Evolutionary conservation across 352 stramenopile genomes (phyloP), one percentile per base, ranked within the genome.

Genomic region (Thraustochytrium striatum): DNA sequence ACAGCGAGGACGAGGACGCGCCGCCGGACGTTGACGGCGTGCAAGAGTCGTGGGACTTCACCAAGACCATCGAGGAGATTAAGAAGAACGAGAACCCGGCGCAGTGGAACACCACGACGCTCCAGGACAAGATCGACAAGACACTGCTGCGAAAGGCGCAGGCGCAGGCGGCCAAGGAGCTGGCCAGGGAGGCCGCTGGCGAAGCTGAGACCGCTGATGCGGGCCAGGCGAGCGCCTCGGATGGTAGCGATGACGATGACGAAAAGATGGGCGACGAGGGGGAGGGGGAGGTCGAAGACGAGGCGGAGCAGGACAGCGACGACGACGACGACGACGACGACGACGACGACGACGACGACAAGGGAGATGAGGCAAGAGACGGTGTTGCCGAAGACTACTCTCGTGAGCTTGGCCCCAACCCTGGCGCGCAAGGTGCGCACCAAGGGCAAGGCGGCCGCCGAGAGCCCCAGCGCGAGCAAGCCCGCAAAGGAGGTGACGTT

Each of bases 401-500:
- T 19, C 72, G 72, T 35, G 61, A 68, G 25, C 43, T 81, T 28
- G 50, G 36, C n/a, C 21, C 50, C 9, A 62, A 70, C 38, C 57
- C 39, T 3, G 44, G 36, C 11, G 33, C 21, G 2, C 65, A 81
- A 79, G 57, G 70, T 62, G 73, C 83, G 59, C 79, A 84, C 30
- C 72, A 86, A 21, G 65, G 72, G 13, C 36, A 69, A 25, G 72
- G 57, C 1, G 73, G 70, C n/a, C n/a, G n/a, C n/a, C n/a, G n/a
- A n/a, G n/a, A n/a, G n/a, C n/a, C n/a, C n/a, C n/a, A n/a, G n/a
- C n/a, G n/a, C n/a, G n/a, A n/a, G n/a, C n/a, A n/a, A 89, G 5
- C 83, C 88, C 3, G 84, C 85, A 2, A 84, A 91, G 41, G 85
- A 86, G 35, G 89, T 94, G 70, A 91, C 90, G 1, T 99, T 99